Evolutionary conservation across 164 flowering plant species (phyloP), one percentile per base, ranked within the genome.

Genomic region (Chloranthus sessilifolius): DNA sequence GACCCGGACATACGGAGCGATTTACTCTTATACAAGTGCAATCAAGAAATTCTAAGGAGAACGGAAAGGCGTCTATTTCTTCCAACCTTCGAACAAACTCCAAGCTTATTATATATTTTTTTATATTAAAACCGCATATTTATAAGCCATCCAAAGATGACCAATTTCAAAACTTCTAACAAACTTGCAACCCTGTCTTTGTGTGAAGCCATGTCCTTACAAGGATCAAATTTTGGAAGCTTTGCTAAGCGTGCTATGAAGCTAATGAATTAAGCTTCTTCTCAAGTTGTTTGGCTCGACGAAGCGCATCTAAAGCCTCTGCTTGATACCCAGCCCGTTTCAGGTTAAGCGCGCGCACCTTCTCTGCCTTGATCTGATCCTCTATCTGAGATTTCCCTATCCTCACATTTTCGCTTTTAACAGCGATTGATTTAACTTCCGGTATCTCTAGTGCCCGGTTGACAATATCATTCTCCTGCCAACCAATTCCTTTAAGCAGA

Each of bases 281-380:
- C 71, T 92, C 98, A 41, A 65, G 69, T 58, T 72, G 53, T 58
- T 88, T 92, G 22, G 95, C 88, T 37, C 69, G 74, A 8, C 95
- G 71, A 44, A 92, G 84, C 8, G 91, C 85, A 55, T 83, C 88
- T 70, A 92, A 61, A 21, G 98, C 98, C 72, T 88, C 98, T 1
- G 80, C 72, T 67, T 80, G 84, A 65, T 80, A 82, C 34, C 98
- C 98, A 3, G 82, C 58, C 16, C 91, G 88, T 65, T 88, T 92
- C 64, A 88, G 69, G 45, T 60, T 74, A 14, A 88, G 63, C 0
- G 98, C 98, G 62, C 80, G 81, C 2, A 79, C 56, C 70, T 81
- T 92, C 75, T 92, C 98, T 2, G 81, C 82, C 68, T 82, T 88
- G 38, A 92, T 85, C 44, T 56, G 68, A 50, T 81, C 94, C 54